A percentile compares a stretch with the other conserved stretches of the same genome.
Evolutionary conservation across 2,329 filamentous ascomycete species (phyloP).

Genomic region (Fusarium sp.): DNA sequence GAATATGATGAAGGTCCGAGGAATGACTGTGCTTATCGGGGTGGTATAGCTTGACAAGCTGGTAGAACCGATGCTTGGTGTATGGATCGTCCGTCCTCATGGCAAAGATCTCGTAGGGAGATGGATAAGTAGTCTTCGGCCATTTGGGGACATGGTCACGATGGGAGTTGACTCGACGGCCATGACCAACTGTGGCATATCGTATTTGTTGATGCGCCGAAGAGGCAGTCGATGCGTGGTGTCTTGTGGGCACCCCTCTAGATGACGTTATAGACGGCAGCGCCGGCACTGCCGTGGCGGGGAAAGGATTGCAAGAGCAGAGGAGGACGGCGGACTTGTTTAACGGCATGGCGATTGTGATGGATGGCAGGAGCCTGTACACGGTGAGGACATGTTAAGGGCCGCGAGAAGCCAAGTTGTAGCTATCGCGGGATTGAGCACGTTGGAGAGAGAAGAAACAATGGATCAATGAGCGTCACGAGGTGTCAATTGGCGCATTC

Average conservation of each 20-base stretch:
- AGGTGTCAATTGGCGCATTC: conserved; percentile 34
- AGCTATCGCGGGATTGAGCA: conserved; percentile 37
- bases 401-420: conserved; percentile 9
- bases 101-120: conserved; percentile 91
- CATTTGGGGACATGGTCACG: conserved; percentile 50
- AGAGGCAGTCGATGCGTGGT: conserved; percentile 1
- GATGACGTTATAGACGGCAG: conserved; percentile 42
- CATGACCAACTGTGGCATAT: conserved; percentile 40
- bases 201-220: conserved; percentile 19
- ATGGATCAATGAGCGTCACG: conserved; percentile 14
- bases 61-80: conserved; percentile 85
- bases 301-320: conserved; percentile 38
- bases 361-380: conserved; percentile 15
- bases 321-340: conserved; percentile 33
- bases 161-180: conserved; percentile 5
- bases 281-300: conserved; percentile 15
- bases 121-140: conserved; percentile 67
- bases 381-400: conserved; percentile 36
- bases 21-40: conserved; percentile 73
- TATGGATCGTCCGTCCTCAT: conserved; percentile 73
- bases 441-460: conserved; percentile 37
- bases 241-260: conserved; percentile 22
- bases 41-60: conserved; percentile 96
- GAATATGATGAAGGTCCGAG: conserved; percentile 34
- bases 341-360: conserved; percentile 35